These are phyloP conservation scores for Plasmodium billcollinsi DNA, from an alignment of 169 alveolate species.

Conservation along the genomic window DNA sequence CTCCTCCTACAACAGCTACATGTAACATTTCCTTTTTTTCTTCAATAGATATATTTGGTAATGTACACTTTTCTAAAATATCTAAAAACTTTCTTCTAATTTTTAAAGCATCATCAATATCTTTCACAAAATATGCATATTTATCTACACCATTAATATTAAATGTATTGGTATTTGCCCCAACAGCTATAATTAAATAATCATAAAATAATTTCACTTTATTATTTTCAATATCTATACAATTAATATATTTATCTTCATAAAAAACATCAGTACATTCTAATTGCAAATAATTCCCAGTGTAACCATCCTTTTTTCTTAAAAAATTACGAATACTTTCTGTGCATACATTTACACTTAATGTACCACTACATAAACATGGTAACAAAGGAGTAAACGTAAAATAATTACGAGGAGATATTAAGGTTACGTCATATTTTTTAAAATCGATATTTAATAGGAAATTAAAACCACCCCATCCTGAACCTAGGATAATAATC, in stretches of 20 bases:
- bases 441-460: constrained; percentile 77
- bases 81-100: constrained; percentile 76
- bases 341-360: constrained; percentile 76
- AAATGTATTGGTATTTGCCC: constrained; percentile 84
- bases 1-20: constrained; percentile 86
- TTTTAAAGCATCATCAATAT: constrained; percentile 80
- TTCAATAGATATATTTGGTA: constrained; percentile 64
- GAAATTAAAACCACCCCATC: constrained; percentile 85
- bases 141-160: constrained; percentile 84
- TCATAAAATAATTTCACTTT: constrained; percentile 76
- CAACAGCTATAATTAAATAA: constrained; percentile 83
- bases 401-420: constrained; percentile 86
- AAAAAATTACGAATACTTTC: constrained; percentile 78
- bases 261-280: constrained; percentile 76
- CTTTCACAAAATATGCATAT: constrained; percentile 84
- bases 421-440: constrained; percentile 81
- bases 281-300: constrained; percentile 46
- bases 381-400: constrained; percentile 87
- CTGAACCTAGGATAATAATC: constrained; percentile 84
- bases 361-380: constrained; percentile 80
- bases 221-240: constrained; percentile 47
- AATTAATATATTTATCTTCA: constrained; percentile 20
- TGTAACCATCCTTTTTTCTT: constrained; percentile 27
- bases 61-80: constrained; percentile 77
- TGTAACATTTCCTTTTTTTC: constrained; percentile 75